Evolutionary conservation across 345 rosid genomes (phyloP), one percentile per base, ranked within the genome.

Genomic region (Syzygium grande): DNA sequence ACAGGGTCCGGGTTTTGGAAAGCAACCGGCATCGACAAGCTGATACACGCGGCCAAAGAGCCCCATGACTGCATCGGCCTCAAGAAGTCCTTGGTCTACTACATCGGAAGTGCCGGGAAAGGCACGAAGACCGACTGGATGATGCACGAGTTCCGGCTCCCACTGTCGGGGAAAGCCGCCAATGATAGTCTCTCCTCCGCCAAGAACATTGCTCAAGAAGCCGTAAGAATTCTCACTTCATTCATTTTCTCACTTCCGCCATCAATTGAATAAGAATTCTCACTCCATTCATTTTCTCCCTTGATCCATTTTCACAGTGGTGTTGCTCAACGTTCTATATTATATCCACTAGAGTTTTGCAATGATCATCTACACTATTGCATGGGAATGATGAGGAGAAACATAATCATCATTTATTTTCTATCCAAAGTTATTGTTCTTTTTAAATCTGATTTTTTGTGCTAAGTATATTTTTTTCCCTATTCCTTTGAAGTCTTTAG

Each of bases 111-210:
- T 14, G 98, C 97, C 27, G 98, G 98, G 52, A 96, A 95, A 88
- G 97, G 98, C 55, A 91, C 95, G 29, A 96, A 96, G 92, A 96
- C 98, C n/a, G 96, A 96, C 84, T 96, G 98, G 98, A 96, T 96
- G 98, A 96, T 96, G 98, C 97, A 96, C 19, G 98, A 96, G 87
- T 96, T 94, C 85, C 96, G 98, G 54, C 95, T 95, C 52, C 96
- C 98, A 1, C 90, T 93, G 0, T 86, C 83, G 65, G 73, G 84
- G 2, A 90, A 92, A 78, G 73, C 13, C 46, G 27, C 86, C 59
- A 6, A 19, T 78, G 51, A 55, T 3, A 61, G 55, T 25, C 52
- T 43, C 52, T 77, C 86, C 25, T 25, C 27, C 27, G 46, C 59
- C 86, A 86, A 55, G 4, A 84, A 83, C 84, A 54, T 87, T 46